phyloP scores from a whole-genome alignment of 768 basidiomycete genomes.

The Agrocybe pediades region DNA sequence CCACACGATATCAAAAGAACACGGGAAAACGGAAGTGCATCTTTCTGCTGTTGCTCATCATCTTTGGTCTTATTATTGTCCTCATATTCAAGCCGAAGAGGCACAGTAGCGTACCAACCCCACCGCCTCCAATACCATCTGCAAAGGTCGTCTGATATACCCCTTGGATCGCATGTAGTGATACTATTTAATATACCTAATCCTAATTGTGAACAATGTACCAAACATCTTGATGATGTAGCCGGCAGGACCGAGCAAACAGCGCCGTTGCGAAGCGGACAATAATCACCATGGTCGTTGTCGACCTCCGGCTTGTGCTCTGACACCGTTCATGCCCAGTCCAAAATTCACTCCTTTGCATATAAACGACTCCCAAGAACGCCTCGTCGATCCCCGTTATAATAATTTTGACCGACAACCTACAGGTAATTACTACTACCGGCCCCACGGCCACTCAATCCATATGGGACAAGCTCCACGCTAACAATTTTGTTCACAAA shows the following conservation, averaged over 20 bases:
- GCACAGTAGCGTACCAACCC: conserved; percentile 34
- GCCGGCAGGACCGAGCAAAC: not conserved
- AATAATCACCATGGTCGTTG: not conserved
- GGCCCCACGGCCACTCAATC: too few species aligned
- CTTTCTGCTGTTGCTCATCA: conserved; percentile 86
- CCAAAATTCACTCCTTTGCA: not conserved
- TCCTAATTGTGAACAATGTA: not conserved
- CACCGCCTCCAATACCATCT: conserved; percentile 24
- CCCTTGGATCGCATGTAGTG: not conserved
- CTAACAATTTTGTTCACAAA: too few species aligned
- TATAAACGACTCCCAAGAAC: not conserved
- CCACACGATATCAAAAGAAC: conserved; percentile 93
- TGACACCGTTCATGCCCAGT: too few species aligned
- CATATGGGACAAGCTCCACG: too few species aligned
- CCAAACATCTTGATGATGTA: not conserved
- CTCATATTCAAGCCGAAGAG: conserved; percentile 91
- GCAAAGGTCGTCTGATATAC: conserved; percentile 11
- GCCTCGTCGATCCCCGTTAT: not conserved
- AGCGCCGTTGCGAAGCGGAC: not conserved
- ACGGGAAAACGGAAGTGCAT: conserved; percentile 94
- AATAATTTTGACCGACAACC: not conserved
- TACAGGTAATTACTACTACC: too few species aligned
- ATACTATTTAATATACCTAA: not conserved
- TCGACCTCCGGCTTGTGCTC: too few species aligned
- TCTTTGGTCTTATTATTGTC: conserved; percentile 83